These are phyloP conservation scores for Acanthamoeba healyi DNA, from an alignment of 208 protist species.

Conservation along the genomic window DNA sequence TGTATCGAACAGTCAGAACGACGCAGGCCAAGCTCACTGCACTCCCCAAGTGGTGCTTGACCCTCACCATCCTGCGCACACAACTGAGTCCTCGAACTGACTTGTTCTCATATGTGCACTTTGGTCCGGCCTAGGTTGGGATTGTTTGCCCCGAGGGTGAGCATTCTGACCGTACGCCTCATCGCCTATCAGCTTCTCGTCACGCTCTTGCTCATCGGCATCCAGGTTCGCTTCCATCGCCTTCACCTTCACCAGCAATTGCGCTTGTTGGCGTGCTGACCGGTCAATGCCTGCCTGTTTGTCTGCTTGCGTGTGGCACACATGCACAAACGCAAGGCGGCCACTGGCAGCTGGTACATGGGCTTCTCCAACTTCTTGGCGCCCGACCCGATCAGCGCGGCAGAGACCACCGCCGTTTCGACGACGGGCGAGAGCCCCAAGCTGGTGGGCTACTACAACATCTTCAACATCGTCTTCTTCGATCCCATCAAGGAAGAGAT, in stretches of 20 bases:
- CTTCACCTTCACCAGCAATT: not conserved
- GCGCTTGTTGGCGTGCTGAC: not conserved
- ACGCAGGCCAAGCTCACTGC: not conserved
- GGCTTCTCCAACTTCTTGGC: constrained; percentile 33
- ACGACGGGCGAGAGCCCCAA: not conserved
- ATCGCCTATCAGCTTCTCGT: constrained; percentile 38
- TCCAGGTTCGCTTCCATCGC: not conserved
- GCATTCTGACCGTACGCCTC: not conserved
- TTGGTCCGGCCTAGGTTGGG: not conserved
- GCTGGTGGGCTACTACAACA: constrained; percentile 72
- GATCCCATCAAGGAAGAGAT: constrained; percentile 74
- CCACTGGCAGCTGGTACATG: constrained; percentile 46
- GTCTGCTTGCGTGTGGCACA: too few species aligned
- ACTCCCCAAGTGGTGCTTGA: constrained; percentile 19
- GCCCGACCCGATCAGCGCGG: not conserved
- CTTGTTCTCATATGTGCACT: too few species aligned
- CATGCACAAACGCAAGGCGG: not conserved
- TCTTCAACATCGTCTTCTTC: constrained; percentile 53
- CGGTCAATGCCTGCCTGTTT: not conserved
- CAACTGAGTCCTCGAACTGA: not conserved
- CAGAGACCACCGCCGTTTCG: not conserved
- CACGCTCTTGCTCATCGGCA: not conserved
- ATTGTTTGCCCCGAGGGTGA: not conserved
- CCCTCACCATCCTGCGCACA: not conserved
- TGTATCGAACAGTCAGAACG: not conserved